Conservation (phyloP, 2,329 filamentous ascomycete species). For the Xenoacremonium recifei region DNA sequence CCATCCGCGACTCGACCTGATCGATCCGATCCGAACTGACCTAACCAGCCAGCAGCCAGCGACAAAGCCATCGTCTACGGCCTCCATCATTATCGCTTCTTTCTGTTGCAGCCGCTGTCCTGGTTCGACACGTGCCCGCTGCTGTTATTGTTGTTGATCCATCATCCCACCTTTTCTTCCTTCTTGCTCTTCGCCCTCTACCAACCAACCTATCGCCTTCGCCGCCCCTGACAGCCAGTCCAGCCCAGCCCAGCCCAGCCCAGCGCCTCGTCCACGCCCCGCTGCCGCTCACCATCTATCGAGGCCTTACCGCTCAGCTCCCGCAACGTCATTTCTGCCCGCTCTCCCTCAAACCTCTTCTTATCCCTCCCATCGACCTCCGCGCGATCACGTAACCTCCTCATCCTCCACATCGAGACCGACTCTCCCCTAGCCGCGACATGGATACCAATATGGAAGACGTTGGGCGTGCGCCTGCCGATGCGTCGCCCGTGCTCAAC, state of each 20-base stretch:
- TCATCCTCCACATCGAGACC: conserved; percentile 4
- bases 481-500: conserved; percentile 65
- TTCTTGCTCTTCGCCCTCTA: conserved; percentile 1
- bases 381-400: no score
- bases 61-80: no score
- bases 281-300: no score
- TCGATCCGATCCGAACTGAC: no score
- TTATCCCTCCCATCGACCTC: conserved; percentile 7
- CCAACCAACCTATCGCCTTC: conserved; percentile 7
- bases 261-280: no score
- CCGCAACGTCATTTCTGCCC: conserved; percentile 30
- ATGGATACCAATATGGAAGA: conserved; percentile 99
- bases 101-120: no score
- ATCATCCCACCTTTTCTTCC: no score
- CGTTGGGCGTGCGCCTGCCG: conserved; percentile 80
- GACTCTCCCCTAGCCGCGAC: no score
- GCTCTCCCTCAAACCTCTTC: conserved; percentile 15
- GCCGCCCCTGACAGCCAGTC: conserved; percentile 19
- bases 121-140: background rate
- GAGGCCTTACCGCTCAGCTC: conserved; percentile 27
- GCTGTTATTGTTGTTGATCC: background rate
- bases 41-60: no score
- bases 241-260: no score
- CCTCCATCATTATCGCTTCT: no score
- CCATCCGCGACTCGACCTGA: no score